Evolutionary conservation across 805 yeast genomes (phyloP), one percentile per base, ranked within the genome.

Genomic region (Kodamaea nitidulidarum): DNA sequence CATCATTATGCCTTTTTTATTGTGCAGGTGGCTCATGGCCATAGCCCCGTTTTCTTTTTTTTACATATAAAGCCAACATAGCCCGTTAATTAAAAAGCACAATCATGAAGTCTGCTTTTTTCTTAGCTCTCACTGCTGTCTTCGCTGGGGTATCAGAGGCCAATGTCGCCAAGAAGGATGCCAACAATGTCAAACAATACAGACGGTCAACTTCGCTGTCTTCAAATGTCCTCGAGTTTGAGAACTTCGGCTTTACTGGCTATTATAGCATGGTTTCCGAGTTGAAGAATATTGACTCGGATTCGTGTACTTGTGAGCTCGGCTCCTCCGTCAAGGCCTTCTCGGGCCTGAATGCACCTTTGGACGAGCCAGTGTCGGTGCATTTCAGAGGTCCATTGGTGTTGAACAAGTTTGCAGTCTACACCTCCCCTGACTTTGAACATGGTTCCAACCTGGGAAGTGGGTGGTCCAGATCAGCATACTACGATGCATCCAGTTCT

Each of bases 381-480:
- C 93, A 84, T 56, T 76, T 84, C 58, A 74, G 93, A 63, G 93
- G 93, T 32, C 93, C 93, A 7, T 56, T 84, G 43, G 63, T 71
- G 11, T 65, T 84, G 52, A 59, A 63, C 43, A 71, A 75, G 50
- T 84, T 83, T 54, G 90, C 78, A 4, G 79, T 65, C 48, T 84
- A 80, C 54, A 67, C 69, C n/a, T 49, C 80, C 11, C 65, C 65
- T 3, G 54, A 61, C 20, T 79, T 65, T 47, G 50, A 47, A 1
- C 55, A 43, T 21, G 49, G 48, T 49, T 16, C 9, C 15, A 41
- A 33, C 46, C 54, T 68, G 24, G 57, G 70, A 15, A 68, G 70
- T 16, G 64, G 63, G 26, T 84, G 88, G 87, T 45, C 58, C 14
- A 73, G 90, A 60, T 51, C 54, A 15, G 79, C 86, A 1, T 82